phyloP scores from a whole-genome alignment of 2,329 filamentous ascomycete genomes.

The Penicillium digitatum region DNA sequence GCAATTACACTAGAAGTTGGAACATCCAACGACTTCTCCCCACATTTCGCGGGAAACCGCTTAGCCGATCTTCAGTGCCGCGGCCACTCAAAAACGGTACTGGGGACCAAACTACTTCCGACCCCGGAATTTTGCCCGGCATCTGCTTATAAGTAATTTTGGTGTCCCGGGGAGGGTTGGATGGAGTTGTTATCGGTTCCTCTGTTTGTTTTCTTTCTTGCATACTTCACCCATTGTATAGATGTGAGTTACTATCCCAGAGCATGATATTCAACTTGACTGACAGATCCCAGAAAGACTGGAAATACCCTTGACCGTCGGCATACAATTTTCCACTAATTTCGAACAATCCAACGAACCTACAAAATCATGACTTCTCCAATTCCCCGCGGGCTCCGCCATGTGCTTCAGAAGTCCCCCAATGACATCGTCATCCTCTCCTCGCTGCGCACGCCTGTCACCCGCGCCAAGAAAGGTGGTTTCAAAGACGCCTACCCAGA shows the following conservation, averaged over 20 bases:
- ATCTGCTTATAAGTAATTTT: constrained; percentile 42
- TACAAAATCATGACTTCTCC: constrained; percentile 43
- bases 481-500: constrained; percentile 89
- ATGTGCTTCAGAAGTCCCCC: constrained; percentile 73
- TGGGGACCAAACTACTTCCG: constrained; percentile 22
- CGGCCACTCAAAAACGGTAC: constrained; percentile 17
- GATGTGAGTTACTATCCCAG: background rate
- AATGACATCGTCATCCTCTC: constrained; percentile 85
- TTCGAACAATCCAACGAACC: constrained; percentile 2
- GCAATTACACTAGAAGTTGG: background rate
- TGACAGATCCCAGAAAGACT: background rate
- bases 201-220: background rate
- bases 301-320: background rate
- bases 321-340: constrained; percentile 6
- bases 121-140: constrained; percentile 31
- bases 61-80: constrained; percentile 40
- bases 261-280: background rate
- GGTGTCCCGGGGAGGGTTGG: constrained; percentile 1
- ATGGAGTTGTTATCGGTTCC: constrained; percentile 6
- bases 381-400: constrained; percentile 63
- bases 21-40: constrained; percentile 8
- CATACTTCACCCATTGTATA: background rate
- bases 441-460: constrained; percentile 82
- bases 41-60: constrained; percentile 32
- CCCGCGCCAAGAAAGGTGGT: constrained; percentile 74